phyloP scores from a whole-genome alignment of 2,329 filamentous ascomycete genomes.

The Xylariaceae sp. region DNA sequence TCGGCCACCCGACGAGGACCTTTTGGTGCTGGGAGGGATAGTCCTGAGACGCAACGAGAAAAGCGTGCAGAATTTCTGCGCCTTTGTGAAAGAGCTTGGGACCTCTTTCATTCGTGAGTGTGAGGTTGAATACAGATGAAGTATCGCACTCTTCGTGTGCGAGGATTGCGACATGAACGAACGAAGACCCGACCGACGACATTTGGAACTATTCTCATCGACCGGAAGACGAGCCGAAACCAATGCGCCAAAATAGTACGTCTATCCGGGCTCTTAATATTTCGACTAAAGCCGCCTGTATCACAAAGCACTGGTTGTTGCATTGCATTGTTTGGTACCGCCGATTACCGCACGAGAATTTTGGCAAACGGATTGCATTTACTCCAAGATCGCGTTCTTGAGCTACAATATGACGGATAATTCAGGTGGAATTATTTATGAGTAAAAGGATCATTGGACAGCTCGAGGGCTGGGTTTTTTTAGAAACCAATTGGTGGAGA shows the following conservation, averaged over 20 bases:
- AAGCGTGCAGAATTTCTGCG: constrained; percentile 92
- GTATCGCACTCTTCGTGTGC: constrained; percentile 22
- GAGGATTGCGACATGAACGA: constrained; percentile 24
- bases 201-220: constrained; percentile 1
- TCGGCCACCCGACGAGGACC: constrained; percentile 58
- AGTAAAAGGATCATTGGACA: neutral
- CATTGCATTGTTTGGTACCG: neutral
- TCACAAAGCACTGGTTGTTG: neutral
- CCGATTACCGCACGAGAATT: neutral
- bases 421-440: neutral
- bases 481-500: neutral
- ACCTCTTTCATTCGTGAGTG: constrained; percentile 83
- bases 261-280: neutral
- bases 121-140: constrained; percentile 10
- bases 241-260: neutral
- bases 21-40: constrained; percentile 77
- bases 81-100: constrained; percentile 87
- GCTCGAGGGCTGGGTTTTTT: constrained; percentile 1
- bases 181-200: constrained; percentile 17
- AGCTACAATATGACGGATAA: constrained; percentile 3
- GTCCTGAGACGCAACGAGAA: constrained; percentile 71
- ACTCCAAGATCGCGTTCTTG: constrained; percentile 9
- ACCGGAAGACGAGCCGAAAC: constrained; percentile 1
- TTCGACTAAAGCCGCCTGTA: constrained; percentile 2
- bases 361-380: constrained; percentile 11